phyloP scores from a whole-genome alignment of 1,139 yeast genomes.

The Casaregolazyma suthepensis region DNA sequence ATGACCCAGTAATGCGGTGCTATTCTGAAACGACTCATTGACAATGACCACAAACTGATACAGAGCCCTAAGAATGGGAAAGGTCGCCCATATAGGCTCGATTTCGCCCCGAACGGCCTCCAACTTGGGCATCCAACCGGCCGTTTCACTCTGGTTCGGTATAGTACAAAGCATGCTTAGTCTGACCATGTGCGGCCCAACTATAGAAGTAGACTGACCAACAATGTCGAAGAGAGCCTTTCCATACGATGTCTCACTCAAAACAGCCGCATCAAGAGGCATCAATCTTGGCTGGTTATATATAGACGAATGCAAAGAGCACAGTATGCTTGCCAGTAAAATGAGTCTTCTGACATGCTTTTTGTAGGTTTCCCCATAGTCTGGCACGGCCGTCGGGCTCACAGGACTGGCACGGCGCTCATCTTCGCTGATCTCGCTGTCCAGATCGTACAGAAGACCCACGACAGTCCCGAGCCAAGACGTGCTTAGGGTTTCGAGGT shows the following conservation, averaged over 20 bases:
- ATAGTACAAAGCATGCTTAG: constrained; percentile 21
- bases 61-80: constrained; percentile 27
- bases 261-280: constrained; percentile 17
- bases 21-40: constrained; percentile 5
- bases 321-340: constrained; percentile 30
- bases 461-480: constrained; percentile 37
- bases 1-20: constrained; percentile 11
- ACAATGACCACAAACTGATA: constrained; percentile 23
- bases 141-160: background rate
- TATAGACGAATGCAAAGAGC: constrained; percentile 25
- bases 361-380: constrained; percentile 20
- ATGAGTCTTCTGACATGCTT: constrained; percentile 25
- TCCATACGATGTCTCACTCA: constrained; percentile 17
- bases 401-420: background rate
- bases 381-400: constrained; percentile 5
- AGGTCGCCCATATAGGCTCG: constrained; percentile 27
- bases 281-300: constrained; percentile 22
- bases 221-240: constrained; percentile 17
- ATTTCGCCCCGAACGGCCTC: constrained; percentile 8
- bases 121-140: background rate
- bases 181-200: constrained; percentile 24
- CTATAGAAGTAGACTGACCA: constrained; percentile 9
- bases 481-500: constrained; percentile 33
- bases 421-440: constrained; percentile 6
- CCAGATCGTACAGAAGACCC: constrained; percentile 27